Conservation (phyloP, 306 rosid species). For the Vachellia collinsii region DNA sequence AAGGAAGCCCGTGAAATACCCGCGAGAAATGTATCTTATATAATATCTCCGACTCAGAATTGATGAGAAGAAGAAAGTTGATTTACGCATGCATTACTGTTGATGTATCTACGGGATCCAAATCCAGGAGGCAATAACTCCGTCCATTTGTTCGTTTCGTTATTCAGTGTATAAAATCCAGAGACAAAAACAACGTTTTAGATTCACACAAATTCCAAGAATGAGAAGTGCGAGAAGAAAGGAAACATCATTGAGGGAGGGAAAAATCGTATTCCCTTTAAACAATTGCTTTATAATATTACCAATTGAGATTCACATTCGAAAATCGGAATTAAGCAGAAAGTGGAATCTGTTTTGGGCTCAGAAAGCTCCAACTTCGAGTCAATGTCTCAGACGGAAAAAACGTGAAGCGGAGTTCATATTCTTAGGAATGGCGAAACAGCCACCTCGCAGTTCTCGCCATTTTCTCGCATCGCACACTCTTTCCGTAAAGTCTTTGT, state of each 20-base stretch:
- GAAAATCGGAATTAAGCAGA: not conserved
- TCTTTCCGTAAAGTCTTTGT: not conserved
- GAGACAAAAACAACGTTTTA: not conserved
- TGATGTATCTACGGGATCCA: not conserved
- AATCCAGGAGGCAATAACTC: not conserved
- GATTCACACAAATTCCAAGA: not conserved
- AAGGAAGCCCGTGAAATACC: constrained; percentile 3
- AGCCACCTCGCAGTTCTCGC: not conserved
- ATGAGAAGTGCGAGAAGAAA: too few species aligned
- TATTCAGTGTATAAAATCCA: not conserved
- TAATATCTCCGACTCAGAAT: not conserved
- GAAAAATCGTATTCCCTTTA: not conserved
- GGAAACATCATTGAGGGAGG: not conserved
- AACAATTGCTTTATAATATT: not conserved
- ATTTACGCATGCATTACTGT: not conserved
- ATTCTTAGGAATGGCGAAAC: not conserved
- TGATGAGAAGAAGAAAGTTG: too few species aligned
- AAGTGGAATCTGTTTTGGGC: not conserved
- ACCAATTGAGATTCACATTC: constrained; percentile 1
- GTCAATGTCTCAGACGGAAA: not conserved
- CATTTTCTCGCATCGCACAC: not conserved
- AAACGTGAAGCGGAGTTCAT: not conserved
- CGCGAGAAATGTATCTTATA: not conserved
- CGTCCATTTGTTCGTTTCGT: not conserved
- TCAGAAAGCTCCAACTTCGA: constrained; percentile 1